Conservation (phyloP, 768 basidiomycete species). For the Suillus sp. region DNA sequence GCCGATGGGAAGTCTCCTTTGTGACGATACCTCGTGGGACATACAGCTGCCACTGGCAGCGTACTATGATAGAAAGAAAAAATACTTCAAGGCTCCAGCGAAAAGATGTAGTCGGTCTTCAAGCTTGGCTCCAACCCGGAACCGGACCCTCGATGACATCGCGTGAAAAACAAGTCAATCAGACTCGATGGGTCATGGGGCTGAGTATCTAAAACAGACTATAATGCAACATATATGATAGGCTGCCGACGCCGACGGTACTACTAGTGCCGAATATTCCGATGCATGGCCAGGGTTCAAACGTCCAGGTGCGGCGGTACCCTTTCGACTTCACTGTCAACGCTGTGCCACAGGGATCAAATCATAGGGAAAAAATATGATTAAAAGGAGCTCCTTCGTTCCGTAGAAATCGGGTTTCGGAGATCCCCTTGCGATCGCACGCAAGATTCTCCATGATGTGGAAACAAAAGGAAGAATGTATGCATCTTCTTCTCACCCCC, state of each 20-base stretch:
- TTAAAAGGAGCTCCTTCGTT: constrained; percentile 11
- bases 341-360: neutral
- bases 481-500: constrained; percentile 4
- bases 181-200: neutral
- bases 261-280: neutral
- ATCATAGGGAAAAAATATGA: neutral
- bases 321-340: neutral
- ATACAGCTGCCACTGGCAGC: constrained; percentile 1
- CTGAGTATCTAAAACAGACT: neutral
- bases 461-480: constrained; percentile 4
- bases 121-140: neutral
- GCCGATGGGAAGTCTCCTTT: neutral
- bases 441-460: constrained; percentile 8
- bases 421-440: constrained; percentile 9
- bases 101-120: neutral
- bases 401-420: constrained; percentile 11
- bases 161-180: constrained; percentile 6
- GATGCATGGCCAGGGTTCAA: neutral
- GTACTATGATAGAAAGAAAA: too few relatives aligned
- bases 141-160: neutral
- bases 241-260: neutral
- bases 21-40: constrained; percentile 2
- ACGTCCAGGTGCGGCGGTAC: neutral
- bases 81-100: neutral
- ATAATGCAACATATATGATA: neutral